phyloP scores from a whole-genome alignment of 192 early-diverging fungal genomes.

The Podila epicladia region DNA sequence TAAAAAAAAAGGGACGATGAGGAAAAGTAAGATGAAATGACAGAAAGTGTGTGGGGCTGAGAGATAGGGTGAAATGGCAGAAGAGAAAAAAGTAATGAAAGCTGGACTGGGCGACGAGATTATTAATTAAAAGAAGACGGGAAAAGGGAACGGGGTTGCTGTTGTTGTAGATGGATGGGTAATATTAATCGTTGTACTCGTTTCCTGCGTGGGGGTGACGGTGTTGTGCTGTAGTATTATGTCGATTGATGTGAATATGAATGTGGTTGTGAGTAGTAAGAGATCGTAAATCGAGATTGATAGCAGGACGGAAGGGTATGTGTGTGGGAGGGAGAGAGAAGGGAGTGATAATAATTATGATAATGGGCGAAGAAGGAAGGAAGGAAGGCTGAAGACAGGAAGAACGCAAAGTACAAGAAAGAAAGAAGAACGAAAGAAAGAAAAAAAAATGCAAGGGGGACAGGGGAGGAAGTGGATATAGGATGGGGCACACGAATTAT shows the following conservation, averaged over 20 bases:
- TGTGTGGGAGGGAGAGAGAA: neutral
- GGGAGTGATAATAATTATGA: neutral
- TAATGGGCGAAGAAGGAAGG: neutral
- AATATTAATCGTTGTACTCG: no score
- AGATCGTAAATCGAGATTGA: no score
- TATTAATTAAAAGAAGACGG: neutral
- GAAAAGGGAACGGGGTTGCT: neutral
- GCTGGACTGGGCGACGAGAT: neutral
- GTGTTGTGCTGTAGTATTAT: no score
- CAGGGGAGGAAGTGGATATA: neutral
- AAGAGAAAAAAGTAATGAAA: neutral
- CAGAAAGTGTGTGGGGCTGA: no score
- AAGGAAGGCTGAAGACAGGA: neutral
- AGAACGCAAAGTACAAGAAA: neutral
- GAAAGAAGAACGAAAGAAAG: constrained; percentile 1
- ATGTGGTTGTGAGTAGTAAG: no score
- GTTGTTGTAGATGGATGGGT: neutral
- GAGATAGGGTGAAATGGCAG: neutral
- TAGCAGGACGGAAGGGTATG: neutral
- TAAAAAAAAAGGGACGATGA: no score
- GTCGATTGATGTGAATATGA: no score
- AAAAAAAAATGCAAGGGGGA: constrained; percentile 3
- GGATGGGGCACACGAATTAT: constrained; percentile 4
- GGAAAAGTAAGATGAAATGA: no score
- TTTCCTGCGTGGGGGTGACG: no score